Evolutionary conservation across 805 yeast genomes (phyloP).

Genomic region (Wickerhamiella qilinensis): DNA sequence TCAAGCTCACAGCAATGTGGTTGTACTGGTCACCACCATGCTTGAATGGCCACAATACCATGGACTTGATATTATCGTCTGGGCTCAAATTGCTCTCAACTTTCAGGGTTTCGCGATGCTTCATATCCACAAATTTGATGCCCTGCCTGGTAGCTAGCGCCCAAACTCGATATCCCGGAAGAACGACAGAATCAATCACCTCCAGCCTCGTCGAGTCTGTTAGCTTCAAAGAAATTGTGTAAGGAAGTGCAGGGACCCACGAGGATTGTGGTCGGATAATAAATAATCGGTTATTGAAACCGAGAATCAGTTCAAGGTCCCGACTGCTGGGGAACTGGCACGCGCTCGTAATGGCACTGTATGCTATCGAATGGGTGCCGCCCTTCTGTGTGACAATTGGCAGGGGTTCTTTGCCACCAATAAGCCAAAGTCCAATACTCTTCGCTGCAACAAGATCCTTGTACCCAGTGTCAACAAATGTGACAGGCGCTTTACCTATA

Average conservation of each 20-base stretch:
- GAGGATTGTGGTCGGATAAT: not conserved
- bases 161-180: not conserved
- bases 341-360: not conserved
- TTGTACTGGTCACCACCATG: not conserved
- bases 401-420: not conserved
- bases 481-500: not conserved
- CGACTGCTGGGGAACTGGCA: not conserved
- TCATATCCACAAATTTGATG: conserved; percentile 1
- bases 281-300: not conserved
- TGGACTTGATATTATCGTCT: not conserved
- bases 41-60: conserved; percentile 1
- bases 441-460: not conserved
- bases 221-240: not conserved
- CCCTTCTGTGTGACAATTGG: not conserved
- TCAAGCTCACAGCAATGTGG: not conserved
- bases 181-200: not conserved
- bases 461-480: not conserved
- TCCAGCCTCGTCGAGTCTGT: not conserved
- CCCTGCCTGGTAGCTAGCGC: not conserved
- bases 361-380: not conserved
- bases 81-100: not conserved
- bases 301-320: not conserved
- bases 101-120: not conserved
- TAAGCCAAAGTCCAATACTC: not conserved
- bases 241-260: not conserved